Evolutionary conservation across 164 flowering plant species (phyloP).

Genomic region (Echeveria elegans): DNA sequence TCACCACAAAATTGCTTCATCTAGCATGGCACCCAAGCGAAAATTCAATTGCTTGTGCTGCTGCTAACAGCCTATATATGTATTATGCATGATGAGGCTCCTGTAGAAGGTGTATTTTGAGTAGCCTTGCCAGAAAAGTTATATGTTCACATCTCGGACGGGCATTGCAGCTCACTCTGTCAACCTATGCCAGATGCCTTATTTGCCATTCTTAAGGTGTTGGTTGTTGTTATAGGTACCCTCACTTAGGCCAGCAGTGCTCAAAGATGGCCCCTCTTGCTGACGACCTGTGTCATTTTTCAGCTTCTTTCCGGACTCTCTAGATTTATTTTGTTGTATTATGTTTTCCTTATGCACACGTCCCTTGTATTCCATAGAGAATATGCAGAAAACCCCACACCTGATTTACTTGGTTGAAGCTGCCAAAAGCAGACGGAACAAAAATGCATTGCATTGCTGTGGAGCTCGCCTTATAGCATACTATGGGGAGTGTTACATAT

Average conservation of each 20-base stretch:
- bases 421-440: background rate
- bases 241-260: background rate
- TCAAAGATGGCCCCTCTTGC: background rate
- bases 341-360: background rate
- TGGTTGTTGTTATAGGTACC: background rate
- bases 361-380: background rate
- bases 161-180: background rate
- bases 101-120: conserved; percentile 5
- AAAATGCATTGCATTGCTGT: background rate
- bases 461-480: background rate
- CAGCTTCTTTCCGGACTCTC: background rate
- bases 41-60: conserved; percentile 95
- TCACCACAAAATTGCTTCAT: conserved; percentile 88
- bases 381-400: background rate
- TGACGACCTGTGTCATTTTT: conserved; percentile 1
- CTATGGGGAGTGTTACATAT: background rate
- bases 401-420: background rate
- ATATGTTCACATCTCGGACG: background rate
- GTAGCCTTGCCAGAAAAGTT: background rate
- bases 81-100: conserved; percentile 63
- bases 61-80: conserved; percentile 99
- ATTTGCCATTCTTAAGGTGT: background rate
- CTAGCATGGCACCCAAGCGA: conserved; percentile 97
- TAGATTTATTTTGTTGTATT: background rate
- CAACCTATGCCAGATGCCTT: background rate